Evolutionary conservation across 2,329 filamentous ascomycete species (phyloP), one percentile per base, ranked within the genome.

Genomic region (Clonostachys solani): DNA sequence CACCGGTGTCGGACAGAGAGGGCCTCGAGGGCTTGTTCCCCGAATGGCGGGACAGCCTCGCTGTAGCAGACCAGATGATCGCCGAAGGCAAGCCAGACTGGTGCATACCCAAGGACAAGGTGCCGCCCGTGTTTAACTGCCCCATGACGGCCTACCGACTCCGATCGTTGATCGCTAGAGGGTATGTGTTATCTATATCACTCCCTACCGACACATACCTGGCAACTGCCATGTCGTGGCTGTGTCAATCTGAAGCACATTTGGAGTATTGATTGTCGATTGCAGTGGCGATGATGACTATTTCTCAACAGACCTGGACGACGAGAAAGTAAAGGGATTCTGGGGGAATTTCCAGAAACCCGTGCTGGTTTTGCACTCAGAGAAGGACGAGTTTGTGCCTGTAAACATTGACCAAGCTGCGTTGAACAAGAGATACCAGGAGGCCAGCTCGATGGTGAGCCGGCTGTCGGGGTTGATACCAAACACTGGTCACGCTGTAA

Each of bases 271-370:
- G 17, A 47, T 10, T 18, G 36, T 38, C 29, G 6, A 16, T 19
- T 42, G n/a, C 13, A 80, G 82, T 6, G 87, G 85, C 10, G 86
- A 88, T 49, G 92, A 96, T 61, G 92, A 96, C 61, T 89, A 87
- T 60, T 96, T 95, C 68, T 92, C 87, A n/a, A 84, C 82, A 4
- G 87, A 94, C 60, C 68, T 94, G n/a, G 64, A 71, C 1, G 68
- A 75, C 33, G 72, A 78, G 33, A 71, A 74, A 16, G 69, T 91
- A 7, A 59, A 65, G 19, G 62, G 62, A 13, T 85, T 84, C n/a
- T 96, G 92, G 77, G 78, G 83, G 5, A 69, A 68, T 44, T 69
- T 89, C 47, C 68, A 71, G 40, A 74, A 78, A 45, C 79, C 81
- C 2, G 64, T 89, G 1, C 67, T 87, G 52, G 80, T 88, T 16